Conservation (phyloP, 2,329 filamentous ascomycete genomes). For the Cladosporium oxysporum region DNA sequence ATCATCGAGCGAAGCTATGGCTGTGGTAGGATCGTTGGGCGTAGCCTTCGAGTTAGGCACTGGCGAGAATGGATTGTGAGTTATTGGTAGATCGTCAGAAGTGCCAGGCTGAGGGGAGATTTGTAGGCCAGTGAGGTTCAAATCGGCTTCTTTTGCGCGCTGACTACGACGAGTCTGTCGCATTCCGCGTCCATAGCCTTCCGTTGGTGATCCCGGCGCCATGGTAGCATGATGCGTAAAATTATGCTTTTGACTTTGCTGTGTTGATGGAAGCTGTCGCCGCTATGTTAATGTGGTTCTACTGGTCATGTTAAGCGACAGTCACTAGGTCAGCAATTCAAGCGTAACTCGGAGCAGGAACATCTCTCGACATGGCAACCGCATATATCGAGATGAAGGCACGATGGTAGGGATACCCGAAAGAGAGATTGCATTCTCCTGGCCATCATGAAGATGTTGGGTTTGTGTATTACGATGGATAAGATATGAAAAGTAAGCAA, state of each 20-base stretch:
- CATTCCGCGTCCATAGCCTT: slow-evolving; percentile 1
- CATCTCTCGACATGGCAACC: neutral
- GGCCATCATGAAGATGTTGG: neutral
- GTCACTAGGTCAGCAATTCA: neutral
- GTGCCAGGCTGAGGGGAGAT: neutral
- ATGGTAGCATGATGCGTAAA: slow-evolving; percentile 8
- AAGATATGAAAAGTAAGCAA: neutral
- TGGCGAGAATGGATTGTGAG: neutral
- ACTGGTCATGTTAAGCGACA: neutral
- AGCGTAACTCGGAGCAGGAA: neutral
- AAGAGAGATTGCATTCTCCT: neutral
- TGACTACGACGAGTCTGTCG: slow-evolving; percentile 3
- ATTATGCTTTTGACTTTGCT: neutral
- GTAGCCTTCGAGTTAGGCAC: neutral
- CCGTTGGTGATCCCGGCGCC: neutral
- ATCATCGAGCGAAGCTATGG: neutral
- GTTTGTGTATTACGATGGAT: neutral
- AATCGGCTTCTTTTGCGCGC: slow-evolving; percentile 3
- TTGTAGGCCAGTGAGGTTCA: neutral
- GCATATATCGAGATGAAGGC: neutral
- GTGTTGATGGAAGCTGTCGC: neutral
- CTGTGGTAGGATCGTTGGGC: neutral
- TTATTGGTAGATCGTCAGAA: neutral
- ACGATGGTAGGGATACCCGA: neutral
- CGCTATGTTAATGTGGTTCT: neutral